Percentiles rank a stretch among this genome's conserved stretches.
Evolutionary conservation across 768 basidiomycete species (phyloP).

Genomic region (Lactarius deliciosus): DNA sequence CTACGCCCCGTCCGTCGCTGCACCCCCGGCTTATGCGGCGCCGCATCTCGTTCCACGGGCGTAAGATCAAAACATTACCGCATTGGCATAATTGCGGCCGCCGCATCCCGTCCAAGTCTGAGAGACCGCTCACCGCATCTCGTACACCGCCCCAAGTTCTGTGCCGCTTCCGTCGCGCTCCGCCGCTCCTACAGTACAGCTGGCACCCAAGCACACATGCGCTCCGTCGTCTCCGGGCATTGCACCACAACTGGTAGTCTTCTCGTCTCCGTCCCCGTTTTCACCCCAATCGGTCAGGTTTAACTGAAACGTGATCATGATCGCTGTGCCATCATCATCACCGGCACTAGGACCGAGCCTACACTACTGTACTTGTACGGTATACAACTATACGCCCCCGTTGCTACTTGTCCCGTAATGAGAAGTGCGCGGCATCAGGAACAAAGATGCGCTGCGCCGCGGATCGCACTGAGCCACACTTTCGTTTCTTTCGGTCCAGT

Average conservation of each 20-base stretch:
- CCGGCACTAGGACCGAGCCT: background rate
- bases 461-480: conserved; percentile 5
- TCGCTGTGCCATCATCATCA: background rate
- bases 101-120: background rate
- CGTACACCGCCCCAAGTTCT: background rate
- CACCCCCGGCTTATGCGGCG: background rate
- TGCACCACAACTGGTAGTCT: background rate
- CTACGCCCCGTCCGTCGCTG: background rate
- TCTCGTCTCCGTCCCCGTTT: background rate
- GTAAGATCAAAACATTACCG: conserved; percentile 13
- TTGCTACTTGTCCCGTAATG: conserved; percentile 4
- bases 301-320: background rate
- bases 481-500: conserved; percentile 1
- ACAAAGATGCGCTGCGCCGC: conserved; percentile 3
- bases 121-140: background rate
- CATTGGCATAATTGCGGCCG: background rate
- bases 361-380: background rate
- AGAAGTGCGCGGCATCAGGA: background rate
- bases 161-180: conserved; percentile 5
- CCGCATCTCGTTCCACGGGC: background rate
- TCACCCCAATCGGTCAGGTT: background rate
- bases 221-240: background rate
- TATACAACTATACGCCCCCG: background rate
- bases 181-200: background rate
- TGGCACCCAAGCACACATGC: background rate